Conservation (phyloP, 2,329 filamentous ascomycete species). For the Teratosphaeria nubilosa region DNA sequence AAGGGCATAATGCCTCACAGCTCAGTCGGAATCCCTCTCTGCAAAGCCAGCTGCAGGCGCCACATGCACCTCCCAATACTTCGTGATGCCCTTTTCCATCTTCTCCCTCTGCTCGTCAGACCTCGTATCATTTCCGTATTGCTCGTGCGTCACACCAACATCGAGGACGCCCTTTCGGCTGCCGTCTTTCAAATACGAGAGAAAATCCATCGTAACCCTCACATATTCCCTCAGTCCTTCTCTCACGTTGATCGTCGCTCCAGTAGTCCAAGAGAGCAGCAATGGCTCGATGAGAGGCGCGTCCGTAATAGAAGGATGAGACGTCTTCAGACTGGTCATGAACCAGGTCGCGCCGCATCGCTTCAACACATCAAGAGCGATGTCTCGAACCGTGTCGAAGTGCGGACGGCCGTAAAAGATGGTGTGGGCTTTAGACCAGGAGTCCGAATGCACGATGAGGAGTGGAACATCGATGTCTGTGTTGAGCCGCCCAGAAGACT, state of each 20-base stretch:
- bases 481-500: slow-evolving; percentile 53
- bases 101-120: slow-evolving; percentile 16
- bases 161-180: slow-evolving; percentile 40
- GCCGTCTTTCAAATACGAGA: slow-evolving; percentile 37
- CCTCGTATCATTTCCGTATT: slow-evolving; percentile 24
- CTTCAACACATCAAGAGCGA: slow-evolving; percentile 40
- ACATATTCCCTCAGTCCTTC: slow-evolving; percentile 53
- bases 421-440: slow-evolving; percentile 49
- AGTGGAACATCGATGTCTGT: slow-evolving; percentile 48
- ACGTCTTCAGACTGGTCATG: slow-evolving; percentile 29
- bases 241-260: slow-evolving; percentile 46
- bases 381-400: slow-evolving; percentile 51
- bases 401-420: slow-evolving; percentile 55
- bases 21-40: neutral
- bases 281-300: slow-evolving; percentile 54
- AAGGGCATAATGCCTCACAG: neutral
- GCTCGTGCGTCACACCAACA: slow-evolving; percentile 38
- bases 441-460: slow-evolving; percentile 53
- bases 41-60: slow-evolving; percentile 16
- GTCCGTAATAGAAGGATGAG: slow-evolving; percentile 57
- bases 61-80: slow-evolving; percentile 36
- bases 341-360: slow-evolving; percentile 36
- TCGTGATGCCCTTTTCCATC: slow-evolving; percentile 16
- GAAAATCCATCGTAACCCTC: slow-evolving; percentile 47
- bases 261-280: slow-evolving; percentile 51